Evolutionary conservation across 169 alveolate species (phyloP), one percentile per base, ranked within the genome.

Genomic region (Ichthyophthirius multifiliis): DNA sequence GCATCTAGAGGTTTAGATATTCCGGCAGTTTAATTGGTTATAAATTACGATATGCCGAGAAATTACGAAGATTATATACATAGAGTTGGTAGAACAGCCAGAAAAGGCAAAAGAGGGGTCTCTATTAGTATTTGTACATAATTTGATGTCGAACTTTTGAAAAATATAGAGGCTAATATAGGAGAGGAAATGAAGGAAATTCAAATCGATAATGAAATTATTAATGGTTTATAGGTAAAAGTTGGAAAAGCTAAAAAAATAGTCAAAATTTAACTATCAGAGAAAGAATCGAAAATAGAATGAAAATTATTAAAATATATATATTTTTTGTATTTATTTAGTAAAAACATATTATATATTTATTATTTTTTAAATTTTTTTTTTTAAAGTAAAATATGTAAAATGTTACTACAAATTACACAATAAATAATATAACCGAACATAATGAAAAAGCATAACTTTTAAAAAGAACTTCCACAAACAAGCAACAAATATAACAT

Each of bases 1-100:
- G 99, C 99, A 3, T 98, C 99, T 30, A 91, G 99, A 76, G 99
- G 99, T 1, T 85, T 98, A 27, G 99, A 98, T 84, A 97, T 98
- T 62, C 98, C 98, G 13, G 94, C 97, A 82, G 98, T 98, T 44
- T 95, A 96, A 32, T 98, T 93, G 74, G 99, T 98, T 20, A 94
- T 98, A 35, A 97, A 97, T 90, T 96, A 95, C 78, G 99, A 98
- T 86, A 92, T 98, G 43, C 99, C 99, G 15, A 92, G 96, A 65
- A 97, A 97, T 84, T 94, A 94, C 18, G 98, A 97, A 83, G 98
- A 95, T 78, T 98, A 98, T 88, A 97, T 98, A 37, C 99, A 97
- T 90, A 90, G 99, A 62, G 92, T 95, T 32, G 97, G 97, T 55
- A 85, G 98, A 84, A 93, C 96, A 12, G 95, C 95, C n/a, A 79